Percentiles rank a stretch among this genome's conserved stretches.
phyloP scores from a whole-genome alignment of 345 rosid species.

The Populus tremula region DNA sequence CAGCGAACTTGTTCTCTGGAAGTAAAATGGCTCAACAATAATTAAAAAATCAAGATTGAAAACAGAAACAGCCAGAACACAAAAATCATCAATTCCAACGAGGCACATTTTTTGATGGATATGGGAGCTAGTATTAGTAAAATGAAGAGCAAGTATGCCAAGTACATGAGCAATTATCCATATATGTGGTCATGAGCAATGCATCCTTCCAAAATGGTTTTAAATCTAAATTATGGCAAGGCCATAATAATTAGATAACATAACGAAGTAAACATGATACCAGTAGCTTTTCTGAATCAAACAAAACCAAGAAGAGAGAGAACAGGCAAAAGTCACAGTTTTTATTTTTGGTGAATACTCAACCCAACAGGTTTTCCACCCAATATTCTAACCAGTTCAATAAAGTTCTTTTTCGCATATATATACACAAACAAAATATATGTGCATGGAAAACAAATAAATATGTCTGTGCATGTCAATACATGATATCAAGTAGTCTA shows the following conservation, averaged over 20 bases:
- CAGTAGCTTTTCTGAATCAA: background rate
- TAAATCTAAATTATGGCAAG: no score
- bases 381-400: background rate
- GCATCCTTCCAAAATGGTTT: background rate
- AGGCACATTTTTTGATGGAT: background rate
- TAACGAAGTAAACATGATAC: background rate
- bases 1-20: slow-evolving; percentile 94
- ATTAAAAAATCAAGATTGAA: background rate
- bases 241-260: background rate
- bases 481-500: no score
- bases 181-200: background rate
- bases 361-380: background rate
- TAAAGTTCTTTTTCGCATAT: no score
- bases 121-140: background rate
- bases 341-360: background rate
- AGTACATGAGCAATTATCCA: background rate
- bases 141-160: background rate
- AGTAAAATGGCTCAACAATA: slow-evolving; percentile 9
- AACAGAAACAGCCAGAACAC: background rate
- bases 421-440: no score
- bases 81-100: background rate
- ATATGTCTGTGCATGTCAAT: no score
- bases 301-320: background rate
- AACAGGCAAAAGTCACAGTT: background rate
- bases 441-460: no score